A percentile compares a stretch with the other conserved stretches of the same genome.
phyloP scores from a whole-genome alignment of 2,329 filamentous ascomycete species.

The Colletotrichum noveboracense region DNA sequence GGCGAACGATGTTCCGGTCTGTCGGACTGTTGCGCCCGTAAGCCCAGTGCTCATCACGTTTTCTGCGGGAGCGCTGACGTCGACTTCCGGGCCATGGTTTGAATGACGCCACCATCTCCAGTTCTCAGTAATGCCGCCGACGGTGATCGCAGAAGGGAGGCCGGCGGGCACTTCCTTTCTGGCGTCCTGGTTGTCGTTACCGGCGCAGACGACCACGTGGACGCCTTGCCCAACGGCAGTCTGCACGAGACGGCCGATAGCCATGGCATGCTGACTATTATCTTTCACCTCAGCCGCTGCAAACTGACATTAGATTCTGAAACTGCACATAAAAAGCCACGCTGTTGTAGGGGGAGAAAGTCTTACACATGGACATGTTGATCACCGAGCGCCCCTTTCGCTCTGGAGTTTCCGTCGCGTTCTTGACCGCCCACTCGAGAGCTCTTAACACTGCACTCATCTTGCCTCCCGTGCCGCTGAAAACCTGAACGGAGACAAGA shows the following conservation, averaged over 20 bases:
- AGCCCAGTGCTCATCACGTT: slow-evolving; percentile 49
- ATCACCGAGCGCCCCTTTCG: slow-evolving; percentile 39
- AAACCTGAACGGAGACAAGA: slow-evolving; percentile 51
- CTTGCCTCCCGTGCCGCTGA: slow-evolving; percentile 37
- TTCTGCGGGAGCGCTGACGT: slow-evolving; percentile 56
- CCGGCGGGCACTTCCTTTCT: slow-evolving; percentile 51
- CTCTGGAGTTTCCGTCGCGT: slow-evolving; percentile 32
- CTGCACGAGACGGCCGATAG: slow-evolving; percentile 36
- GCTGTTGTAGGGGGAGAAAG: neutral
- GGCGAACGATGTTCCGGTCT: slow-evolving; percentile 44
- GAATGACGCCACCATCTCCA: slow-evolving; percentile 50
- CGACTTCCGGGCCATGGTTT: slow-evolving; percentile 52
- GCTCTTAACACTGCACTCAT: slow-evolving; percentile 31
- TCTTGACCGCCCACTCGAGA: slow-evolving; percentile 37
- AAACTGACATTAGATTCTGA: neutral
- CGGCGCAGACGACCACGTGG: slow-evolving; percentile 58
- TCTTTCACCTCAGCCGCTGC: neutral
- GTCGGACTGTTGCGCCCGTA: slow-evolving; percentile 42
- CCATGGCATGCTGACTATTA: too few relatives aligned
- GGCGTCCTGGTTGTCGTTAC: slow-evolving; percentile 48
- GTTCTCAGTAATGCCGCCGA: slow-evolving; percentile 49
- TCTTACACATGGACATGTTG: slow-evolving; percentile 45
- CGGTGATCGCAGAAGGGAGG: slow-evolving; percentile 52
- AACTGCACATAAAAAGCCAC: neutral
- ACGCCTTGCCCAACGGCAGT: slow-evolving; percentile 50